A percentile compares a stretch with the other conserved stretches of the same genome.
Evolutionary conservation across 2,329 filamentous ascomycete genomes (phyloP).

Genomic region (Colletotrichum melonis): DNA sequence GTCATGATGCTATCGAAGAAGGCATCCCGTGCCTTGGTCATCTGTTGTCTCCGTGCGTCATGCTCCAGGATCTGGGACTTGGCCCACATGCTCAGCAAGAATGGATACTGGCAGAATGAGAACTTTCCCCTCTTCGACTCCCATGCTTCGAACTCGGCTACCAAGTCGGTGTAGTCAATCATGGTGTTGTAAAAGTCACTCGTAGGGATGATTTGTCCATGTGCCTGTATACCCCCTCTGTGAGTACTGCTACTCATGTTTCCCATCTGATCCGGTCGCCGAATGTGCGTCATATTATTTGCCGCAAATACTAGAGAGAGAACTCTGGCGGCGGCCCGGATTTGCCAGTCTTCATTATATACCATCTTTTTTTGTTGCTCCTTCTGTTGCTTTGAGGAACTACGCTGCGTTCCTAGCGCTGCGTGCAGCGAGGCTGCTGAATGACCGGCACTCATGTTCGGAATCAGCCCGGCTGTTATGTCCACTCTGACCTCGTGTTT

Average conservation of each 20-base stretch:
- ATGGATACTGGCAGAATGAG: constrained; percentile 91
- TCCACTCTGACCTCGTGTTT: constrained; percentile 70
- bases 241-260: constrained; percentile 42
- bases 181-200: constrained; percentile 90
- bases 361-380: constrained; percentile 67
- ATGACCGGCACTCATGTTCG: constrained; percentile 75
- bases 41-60: constrained; percentile 90
- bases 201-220: constrained; percentile 79
- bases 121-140: constrained; percentile 80
- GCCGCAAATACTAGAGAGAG: constrained; percentile 86
- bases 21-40: constrained; percentile 85
- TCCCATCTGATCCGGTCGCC: constrained; percentile 44
- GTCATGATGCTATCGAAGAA: constrained; percentile 92
- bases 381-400: constrained; percentile 64
- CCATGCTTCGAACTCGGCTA: constrained; percentile 90
- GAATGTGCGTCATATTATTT: constrained; percentile 68
- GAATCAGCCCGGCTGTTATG: constrained; percentile 75
- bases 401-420: constrained; percentile 70
- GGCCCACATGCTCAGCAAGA: constrained; percentile 90
- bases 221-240: constrained; percentile 55
- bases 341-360: constrained; percentile 90
- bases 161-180: constrained; percentile 86
- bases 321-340: constrained; percentile 82
- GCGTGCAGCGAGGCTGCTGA: constrained; percentile 80
- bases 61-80: constrained; percentile 93